These are phyloP conservation scores for Starmerella etchellsii DNA, from an alignment of 805 yeast genomes.

Conservation along the genomic window DNA sequence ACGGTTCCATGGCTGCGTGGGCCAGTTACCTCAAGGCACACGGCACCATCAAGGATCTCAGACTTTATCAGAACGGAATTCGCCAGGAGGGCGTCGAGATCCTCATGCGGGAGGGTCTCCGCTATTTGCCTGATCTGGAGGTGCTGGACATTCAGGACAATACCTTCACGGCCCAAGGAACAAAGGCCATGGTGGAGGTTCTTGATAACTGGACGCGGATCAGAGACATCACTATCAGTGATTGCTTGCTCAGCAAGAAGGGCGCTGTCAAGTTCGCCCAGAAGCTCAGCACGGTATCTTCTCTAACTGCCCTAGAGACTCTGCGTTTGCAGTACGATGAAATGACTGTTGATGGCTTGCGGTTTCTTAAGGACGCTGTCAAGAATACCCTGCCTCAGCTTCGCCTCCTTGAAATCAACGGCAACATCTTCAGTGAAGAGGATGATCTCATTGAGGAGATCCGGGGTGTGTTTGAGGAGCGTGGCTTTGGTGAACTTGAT, in stretches of 20 bases:
- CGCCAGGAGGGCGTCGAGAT: constrained; percentile 83
- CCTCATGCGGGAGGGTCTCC: constrained; percentile 60
- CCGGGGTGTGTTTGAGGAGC: constrained; percentile 47
- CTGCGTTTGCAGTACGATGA: constrained; percentile 83
- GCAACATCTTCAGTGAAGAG: constrained; percentile 87
- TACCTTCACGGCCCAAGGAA: constrained; percentile 67
- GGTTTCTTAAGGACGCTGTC: constrained; percentile 43
- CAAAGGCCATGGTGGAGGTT: constrained; percentile 48
- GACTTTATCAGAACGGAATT: constrained; percentile 91
- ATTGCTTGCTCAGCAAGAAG: constrained; percentile 66
- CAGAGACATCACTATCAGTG: constrained; percentile 73
- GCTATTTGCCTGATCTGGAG: constrained; percentile 44
- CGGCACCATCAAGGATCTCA: constrained; percentile 53
- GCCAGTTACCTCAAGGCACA: constrained; percentile 78
- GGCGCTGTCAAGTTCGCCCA: constrained; percentile 52
- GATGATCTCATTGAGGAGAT: constrained; percentile 53
- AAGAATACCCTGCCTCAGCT: constrained; percentile 45
- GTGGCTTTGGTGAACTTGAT: constrained; percentile 74
- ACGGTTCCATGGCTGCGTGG: constrained; percentile 79
- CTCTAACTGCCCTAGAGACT: constrained; percentile 34
- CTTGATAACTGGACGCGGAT: constrained; percentile 54
- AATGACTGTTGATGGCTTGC: constrained; percentile 53
- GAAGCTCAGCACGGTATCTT: constrained; percentile 21
- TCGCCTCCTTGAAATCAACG: constrained; percentile 68
- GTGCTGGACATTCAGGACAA: constrained; percentile 86